Base-by-base conservation (phyloP, 1,139 yeast species). In the Geotrichum histeridarum region DNA sequence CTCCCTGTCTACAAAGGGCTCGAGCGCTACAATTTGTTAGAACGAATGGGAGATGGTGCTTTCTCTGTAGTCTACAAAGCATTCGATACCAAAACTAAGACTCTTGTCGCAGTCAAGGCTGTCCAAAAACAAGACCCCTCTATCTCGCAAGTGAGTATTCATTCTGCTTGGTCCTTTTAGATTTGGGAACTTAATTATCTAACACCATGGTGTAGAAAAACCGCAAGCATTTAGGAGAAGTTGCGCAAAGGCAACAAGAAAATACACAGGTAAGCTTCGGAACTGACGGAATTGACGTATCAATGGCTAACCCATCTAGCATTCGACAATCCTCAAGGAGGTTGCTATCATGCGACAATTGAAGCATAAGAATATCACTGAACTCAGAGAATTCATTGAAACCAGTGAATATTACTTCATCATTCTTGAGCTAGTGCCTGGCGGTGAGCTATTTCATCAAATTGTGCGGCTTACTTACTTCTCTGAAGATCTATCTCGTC, bases 371-470 rank as follows among this genome's bases (percentile, higher is more conserved):
- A 85, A 90, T 66, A 77, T 93, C 54, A 86, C 90, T 36, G 77
- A 77, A 60, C 79, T 93, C 61, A 71, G 84, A 56, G 87, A 86
- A 60, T 86, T 84, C 65, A 72, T 78, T 55, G 89, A 85, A 63
- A 78, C 84, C 55, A 73, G 74, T 35, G 79, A 81, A 37, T 79
- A 81, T 67, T 88, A 89, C 67, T 93, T 83, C 68, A 82, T 93
- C 55, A 77, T 93, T 8, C 82, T 91, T 62, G 99, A 94, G 67
- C 77, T 87, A 54, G 84, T 93, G 50, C 80, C 84, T 52, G 99
- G 99, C 15, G 99, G 99, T 31, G 99, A 94, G 71, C 82, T 93
- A 38, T 93, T 93, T 72, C 93, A 90, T 64, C 94, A 90, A 69
- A 90, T 93, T 64, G 95, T 93, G 41, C 85, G 89, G 62, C 84